Conservation (phyloP, 2,329 filamentous ascomycete species). For the Aspergillus neotritici region DNA sequence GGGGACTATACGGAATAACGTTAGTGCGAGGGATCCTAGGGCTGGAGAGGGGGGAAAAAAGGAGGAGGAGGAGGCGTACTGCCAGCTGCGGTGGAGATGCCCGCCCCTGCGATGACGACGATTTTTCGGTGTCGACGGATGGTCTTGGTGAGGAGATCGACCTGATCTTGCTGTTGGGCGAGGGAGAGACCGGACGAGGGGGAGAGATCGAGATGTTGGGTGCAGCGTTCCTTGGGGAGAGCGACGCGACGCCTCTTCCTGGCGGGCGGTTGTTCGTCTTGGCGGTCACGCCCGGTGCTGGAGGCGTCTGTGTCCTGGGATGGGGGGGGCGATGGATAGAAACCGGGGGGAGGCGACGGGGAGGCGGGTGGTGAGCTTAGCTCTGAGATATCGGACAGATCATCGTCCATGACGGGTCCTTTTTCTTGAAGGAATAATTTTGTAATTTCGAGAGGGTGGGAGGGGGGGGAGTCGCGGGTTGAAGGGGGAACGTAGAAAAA, state of each 20-base stretch:
- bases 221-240: slow-evolving; percentile 64
- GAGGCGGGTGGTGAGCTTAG: slow-evolving; percentile 40
- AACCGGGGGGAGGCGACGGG: slow-evolving; percentile 32
- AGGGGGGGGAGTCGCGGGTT: slow-evolving; percentile 4
- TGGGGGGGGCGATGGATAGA: slow-evolving; percentile 40
- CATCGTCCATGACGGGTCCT: slow-evolving; percentile 21
- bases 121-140: slow-evolving; percentile 91
- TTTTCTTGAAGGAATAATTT: slow-evolving; percentile 9
- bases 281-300: slow-evolving; percentile 36
- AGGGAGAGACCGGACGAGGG: slow-evolving; percentile 26
- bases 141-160: slow-evolving; percentile 66
- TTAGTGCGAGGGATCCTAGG: slow-evolving; percentile 5
- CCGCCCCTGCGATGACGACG: slow-evolving; percentile 90
- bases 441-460: slow-evolving; percentile 5
- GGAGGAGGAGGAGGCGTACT: slow-evolving; percentile 52
- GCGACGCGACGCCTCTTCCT: slow-evolving; percentile 68
- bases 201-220: slow-evolving; percentile 71
- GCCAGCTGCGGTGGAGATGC: slow-evolving; percentile 93
- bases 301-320: slow-evolving; percentile 36
- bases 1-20: slow-evolving; percentile 56
- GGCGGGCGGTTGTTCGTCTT: slow-evolving; percentile 61
- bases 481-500: slow-evolving; percentile 2
- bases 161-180: slow-evolving; percentile 52
- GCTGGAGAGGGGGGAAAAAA: slow-evolving; percentile 2
- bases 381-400: slow-evolving; percentile 35